Evolutionary conservation across 306 rosid genomes (phyloP), one percentile per base, ranked within the genome.

Genomic region (Medicago ruthenica): DNA sequence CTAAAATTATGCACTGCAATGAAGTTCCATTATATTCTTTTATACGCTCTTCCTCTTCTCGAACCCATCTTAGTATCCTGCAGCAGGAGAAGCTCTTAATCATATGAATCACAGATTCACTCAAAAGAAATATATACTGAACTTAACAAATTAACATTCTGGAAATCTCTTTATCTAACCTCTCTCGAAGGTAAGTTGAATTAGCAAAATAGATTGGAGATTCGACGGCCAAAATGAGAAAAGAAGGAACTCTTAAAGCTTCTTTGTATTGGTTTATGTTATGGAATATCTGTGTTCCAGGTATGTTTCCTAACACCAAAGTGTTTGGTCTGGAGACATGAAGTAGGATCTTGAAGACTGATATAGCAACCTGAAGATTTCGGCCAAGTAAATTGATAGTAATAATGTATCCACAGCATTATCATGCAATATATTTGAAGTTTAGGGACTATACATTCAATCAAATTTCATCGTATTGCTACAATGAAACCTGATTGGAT

Each of bases 261-360:
- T 96, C 98, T 85, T 76, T 85, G 69, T 96, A 92, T 81, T 89
- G 89, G 62, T 71, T 84, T 70, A 86, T 76, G 82, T 74, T 92
- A 24, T 92, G 96, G 84, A 83, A 92, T 71, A 92, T 83, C 37
- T 90, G 90, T 61, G 99, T 92, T 76, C 98, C 96, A 18, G 89
- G 89, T 83, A 96, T 87, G 20, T 90, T 92, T 40, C 98, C 99
- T 63, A 92, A 79, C 42, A 68, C 89, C 85, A 71, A 40, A 6
- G 96, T 92, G 88, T 90, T 92, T 83, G 99, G 99, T 76, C 99
- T 70, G 51, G 99, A 87, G 72, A 96, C 97, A 79, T 96, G 96
- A 14, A 96, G 91, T 48, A 96, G 86, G 62, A 96, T 87, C 88
- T 96, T 96, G 90, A 96, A 82, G 66, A 96, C 88, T 12, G 99